A percentile compares a stretch with the other conserved stretches of the same genome.
Conservation (phyloP, 2,329 filamentous ascomycete genomes). For the Cladosporium sp. region DNA sequence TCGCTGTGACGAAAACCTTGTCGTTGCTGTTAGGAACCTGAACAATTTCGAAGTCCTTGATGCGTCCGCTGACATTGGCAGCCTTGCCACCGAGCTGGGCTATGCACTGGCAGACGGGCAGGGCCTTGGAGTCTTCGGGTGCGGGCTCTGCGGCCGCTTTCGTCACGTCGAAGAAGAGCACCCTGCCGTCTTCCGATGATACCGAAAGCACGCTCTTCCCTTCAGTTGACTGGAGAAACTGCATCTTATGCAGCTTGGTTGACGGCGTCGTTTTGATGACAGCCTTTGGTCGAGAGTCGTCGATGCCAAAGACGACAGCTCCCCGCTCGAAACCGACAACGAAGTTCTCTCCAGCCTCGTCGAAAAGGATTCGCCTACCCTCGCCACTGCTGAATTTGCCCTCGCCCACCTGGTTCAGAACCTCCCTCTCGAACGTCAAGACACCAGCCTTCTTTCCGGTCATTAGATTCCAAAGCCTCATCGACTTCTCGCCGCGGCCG, state of each 20-base stretch:
- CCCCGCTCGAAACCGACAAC: slow-evolving; percentile 85
- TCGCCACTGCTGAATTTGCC: slow-evolving; percentile 72
- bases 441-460: slow-evolving; percentile 94
- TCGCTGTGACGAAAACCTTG: slow-evolving; percentile 61
- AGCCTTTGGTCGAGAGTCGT: slow-evolving; percentile 68
- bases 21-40: slow-evolving; percentile 29
- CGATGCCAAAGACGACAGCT: slow-evolving; percentile 77
- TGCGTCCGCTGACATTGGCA: slow-evolving; percentile 61
- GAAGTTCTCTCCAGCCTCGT: slow-evolving; percentile 70
- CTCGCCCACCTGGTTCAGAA: slow-evolving; percentile 71
- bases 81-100: slow-evolving; percentile 67
- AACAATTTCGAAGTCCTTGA: slow-evolving; percentile 82
- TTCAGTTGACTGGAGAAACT: slow-evolving; percentile 55
- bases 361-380: slow-evolving; percentile 76
- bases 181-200: slow-evolving; percentile 83
- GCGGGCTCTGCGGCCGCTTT: slow-evolving; percentile 37
- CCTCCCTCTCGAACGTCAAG: slow-evolving; percentile 69
- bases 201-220: slow-evolving; percentile 54
- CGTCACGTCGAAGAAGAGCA: slow-evolving; percentile 72
- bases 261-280: slow-evolving; percentile 60
- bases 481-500: slow-evolving; percentile 79
- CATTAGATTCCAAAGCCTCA: slow-evolving; percentile 94
- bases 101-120: slow-evolving; percentile 44
- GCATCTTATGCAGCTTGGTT: slow-evolving; percentile 78
- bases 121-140: slow-evolving; percentile 39